Evolutionary conservation across 2,329 filamentous ascomycete species (phyloP).

Genomic region (Scedosporium apiospermum): DNA sequence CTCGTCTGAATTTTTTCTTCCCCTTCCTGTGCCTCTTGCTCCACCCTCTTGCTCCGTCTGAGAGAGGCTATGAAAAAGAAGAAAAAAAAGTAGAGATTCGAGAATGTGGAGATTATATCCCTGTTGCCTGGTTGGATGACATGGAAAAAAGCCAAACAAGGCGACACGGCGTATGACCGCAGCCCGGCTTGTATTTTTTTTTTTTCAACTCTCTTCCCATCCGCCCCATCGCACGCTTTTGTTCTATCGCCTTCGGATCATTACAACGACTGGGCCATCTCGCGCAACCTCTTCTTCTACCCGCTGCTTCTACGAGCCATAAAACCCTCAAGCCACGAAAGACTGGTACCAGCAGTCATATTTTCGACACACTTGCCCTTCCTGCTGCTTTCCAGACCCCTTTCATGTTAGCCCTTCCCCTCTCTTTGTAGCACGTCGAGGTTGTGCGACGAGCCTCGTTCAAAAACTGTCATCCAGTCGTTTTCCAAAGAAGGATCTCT

Average conservation of each 20-base stretch:
- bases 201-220: neutral
- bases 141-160: neutral
- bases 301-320: neutral
- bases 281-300: neutral
- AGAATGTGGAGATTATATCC: neutral
- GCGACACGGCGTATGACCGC: neutral
- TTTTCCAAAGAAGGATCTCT: neutral
- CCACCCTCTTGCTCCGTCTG: neutral
- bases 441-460: neutral
- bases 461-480: neutral
- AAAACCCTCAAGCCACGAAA: neutral
- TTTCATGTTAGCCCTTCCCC: conserved; percentile 1
- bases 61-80: conserved; percentile 1
- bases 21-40: neutral
- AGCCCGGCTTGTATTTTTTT: neutral
- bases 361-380: conserved; percentile 3
- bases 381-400: neutral
- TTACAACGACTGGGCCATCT: neutral
- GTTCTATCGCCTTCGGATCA: neutral
- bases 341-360: neutral
- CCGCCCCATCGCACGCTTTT: neutral
- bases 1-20: neutral
- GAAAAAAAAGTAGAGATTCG: neutral
- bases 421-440: conserved; percentile 5
- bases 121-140: conserved; percentile 6